Conservation (phyloP, 129 eudicot species). For the Artemisia tridentata region DNA sequence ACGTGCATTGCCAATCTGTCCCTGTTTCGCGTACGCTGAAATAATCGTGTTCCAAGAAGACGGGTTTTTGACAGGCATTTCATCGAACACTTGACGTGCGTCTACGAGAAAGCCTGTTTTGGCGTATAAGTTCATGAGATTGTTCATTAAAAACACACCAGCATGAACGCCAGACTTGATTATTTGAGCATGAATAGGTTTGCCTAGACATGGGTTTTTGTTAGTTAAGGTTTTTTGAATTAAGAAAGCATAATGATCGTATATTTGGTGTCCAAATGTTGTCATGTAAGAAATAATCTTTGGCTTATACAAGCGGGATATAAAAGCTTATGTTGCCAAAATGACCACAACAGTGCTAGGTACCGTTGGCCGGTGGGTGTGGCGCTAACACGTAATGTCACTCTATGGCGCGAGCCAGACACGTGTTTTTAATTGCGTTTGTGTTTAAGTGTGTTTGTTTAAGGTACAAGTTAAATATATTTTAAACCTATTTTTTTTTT, state of each 20-base stretch:
- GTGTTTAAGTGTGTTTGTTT: too few relatives aligned
- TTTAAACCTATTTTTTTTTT: too few relatives aligned
- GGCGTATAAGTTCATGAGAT: slow-evolving; percentile 54
- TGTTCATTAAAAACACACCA: slow-evolving; percentile 60
- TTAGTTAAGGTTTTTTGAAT: slow-evolving; percentile 51
- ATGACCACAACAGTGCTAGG: too few relatives aligned
- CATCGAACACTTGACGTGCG: slow-evolving; percentile 54
- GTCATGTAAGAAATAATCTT: slow-evolving; percentile 10
- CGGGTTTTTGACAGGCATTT: slow-evolving; percentile 55
- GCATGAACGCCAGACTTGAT: slow-evolving; percentile 64
- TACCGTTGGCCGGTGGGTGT: too few relatives aligned
- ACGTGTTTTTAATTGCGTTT: too few relatives aligned
- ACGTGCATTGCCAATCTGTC: slow-evolving; percentile 42
- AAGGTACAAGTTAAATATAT: too few relatives aligned
- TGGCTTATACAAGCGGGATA: too few relatives aligned
- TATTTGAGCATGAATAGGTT: slow-evolving; percentile 48
- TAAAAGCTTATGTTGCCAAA: too few relatives aligned
- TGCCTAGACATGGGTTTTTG: slow-evolving; percentile 41
- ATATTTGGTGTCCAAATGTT: slow-evolving; percentile 22
- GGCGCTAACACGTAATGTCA: too few relatives aligned
- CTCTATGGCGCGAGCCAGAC: too few relatives aligned
- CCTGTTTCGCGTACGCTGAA: slow-evolving; percentile 75
- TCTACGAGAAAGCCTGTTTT: slow-evolving; percentile 48
- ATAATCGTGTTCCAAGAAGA: slow-evolving; percentile 75
- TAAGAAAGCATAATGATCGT: slow-evolving; percentile 46